These are phyloP conservation scores for Rhodotorula diobovata DNA, from an alignment of 768 basidiomycete species.

Conservation along the genomic window DNA sequence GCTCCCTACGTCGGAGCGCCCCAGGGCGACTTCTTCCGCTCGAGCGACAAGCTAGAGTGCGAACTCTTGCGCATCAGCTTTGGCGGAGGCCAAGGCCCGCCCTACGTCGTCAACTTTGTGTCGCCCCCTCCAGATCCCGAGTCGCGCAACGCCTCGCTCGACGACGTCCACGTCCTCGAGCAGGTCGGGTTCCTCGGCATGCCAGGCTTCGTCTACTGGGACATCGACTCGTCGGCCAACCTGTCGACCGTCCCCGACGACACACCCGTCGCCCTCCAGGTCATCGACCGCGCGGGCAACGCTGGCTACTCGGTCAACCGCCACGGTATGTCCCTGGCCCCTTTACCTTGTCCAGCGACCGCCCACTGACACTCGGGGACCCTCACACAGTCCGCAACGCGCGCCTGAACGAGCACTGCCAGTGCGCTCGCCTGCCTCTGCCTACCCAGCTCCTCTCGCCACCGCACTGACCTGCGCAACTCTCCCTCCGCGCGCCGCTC, in stretches of 20 bases:
- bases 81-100: constrained; percentile 18
- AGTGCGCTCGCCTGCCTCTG: constrained; percentile 4
- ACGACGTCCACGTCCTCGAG: constrained; percentile 8
- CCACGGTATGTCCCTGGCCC: not conserved
- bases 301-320: constrained; percentile 15
- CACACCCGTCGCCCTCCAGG: constrained; percentile 12
- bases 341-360: too few relatives aligned
- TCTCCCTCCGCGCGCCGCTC: not conserved
- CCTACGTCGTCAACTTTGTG: constrained; percentile 19
- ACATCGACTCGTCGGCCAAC: not conserved
- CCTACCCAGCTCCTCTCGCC: too few relatives aligned
- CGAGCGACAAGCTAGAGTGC: constrained; percentile 5
- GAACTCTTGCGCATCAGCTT: constrained; percentile 14
- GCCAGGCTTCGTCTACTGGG: constrained; percentile 5
- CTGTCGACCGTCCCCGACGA: constrained; percentile 9
- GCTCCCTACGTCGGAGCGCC: constrained; percentile 18
- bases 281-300: constrained; percentile 6
- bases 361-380: accelerated
- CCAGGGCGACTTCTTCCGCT: constrained; percentile 7
- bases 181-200: constrained; percentile 19
- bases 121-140: constrained; percentile 4
- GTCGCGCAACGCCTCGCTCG: not conserved
- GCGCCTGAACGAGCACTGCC: constrained; percentile 31
- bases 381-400: not conserved
- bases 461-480: not conserved